Evolutionary conservation across 2,329 filamentous ascomycete species (phyloP), one percentile per base, ranked within the genome.

Genomic region (Cladosporium sp.): DNA sequence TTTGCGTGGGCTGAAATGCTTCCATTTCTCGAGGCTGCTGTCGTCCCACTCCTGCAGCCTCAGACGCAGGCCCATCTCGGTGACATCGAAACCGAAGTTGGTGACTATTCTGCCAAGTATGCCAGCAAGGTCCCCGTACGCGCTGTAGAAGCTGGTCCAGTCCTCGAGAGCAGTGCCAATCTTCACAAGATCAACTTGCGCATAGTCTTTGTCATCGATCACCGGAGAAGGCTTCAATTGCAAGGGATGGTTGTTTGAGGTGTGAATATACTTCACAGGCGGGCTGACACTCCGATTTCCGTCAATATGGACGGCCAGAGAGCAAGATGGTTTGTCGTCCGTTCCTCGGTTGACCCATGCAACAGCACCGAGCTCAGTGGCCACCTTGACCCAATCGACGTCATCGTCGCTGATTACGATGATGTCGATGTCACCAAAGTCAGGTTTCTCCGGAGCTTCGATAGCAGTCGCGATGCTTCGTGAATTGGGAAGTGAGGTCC

Each of bases 371-470:
- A 91, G 75, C 0, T 78, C 71, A 4, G 67, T 65, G 1, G 75
- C 75, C 10, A 88, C 72, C 1, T 71, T 69, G 23, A 72, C 64
- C 63, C 74, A 70, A 23, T 70, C 67, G 18, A 74, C 56, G 8
- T 53, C 26, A 10, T 32, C 57, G 10, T 43, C 57, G 25, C 69
- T 58, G 63, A 71, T 78, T 1, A 91, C 83, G 1, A 92, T 76
- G 66, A 93, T 81, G 76, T 95, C 91, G 43, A 96, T 79, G 69
- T 95, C 92, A 23, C 91, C 92, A 71, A 87, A 84, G 70, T 88
- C 85, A 0, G 69, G 49, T 76, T 95, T 95, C 1, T 75, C 88
- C 0, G 91, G 91, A 0, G 86, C 89, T 69, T 92, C 89, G 30
- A 89, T 84, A 0, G 90, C 88, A 0, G 84, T 82, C 0, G 81